Evolutionary conservation across 2,329 filamentous ascomycete species (phyloP), one percentile per base, ranked within the genome.

Genomic region (Purpureocillium takamizusanense): DNA sequence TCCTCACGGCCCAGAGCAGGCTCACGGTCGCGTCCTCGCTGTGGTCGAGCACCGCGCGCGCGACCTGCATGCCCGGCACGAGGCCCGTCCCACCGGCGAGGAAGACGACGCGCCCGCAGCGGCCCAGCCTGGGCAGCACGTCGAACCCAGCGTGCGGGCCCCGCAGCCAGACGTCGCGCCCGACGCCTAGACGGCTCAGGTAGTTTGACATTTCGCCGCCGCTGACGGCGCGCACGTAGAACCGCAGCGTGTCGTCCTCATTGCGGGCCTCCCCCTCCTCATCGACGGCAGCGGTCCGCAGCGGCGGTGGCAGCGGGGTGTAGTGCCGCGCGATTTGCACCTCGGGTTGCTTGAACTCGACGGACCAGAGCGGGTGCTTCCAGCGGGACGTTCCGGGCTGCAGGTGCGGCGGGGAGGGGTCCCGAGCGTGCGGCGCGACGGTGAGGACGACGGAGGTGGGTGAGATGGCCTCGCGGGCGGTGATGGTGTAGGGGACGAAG

Each of bases 291-390:
- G 54, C 49, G 4, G 37, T 48, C 1, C 43, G 37, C 0, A 48
- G 18, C 0, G 78, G 72, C 0, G 87, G n/a, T n/a, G n/a, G 90
- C 1, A 98, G 67, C 1, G 90, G 88, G 4, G 92, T 97, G 61
- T 98, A 98, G 41, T 87, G 81, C 44, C 92, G 69, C 32, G 86
- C 86, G 50, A 98, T 94, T 62, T 95, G 89, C 41, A 97, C 65
- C 57, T 95, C 81, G 2, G 92, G 92, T 63, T 97, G 92, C 64
- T 94, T 95, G 54, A 95, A 79, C 65, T 95, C 84, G 27, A 97
- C 82, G 45, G 83, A 88, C 83, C 87, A 94, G 31, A 94, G 71
- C 4, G 84, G 83, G 40, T 75, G 46, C 10, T 46, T 48, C 61
- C 63, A 62, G 46, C 41, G 31, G 13, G 43, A 39, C 3, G 49